These are phyloP conservation scores for Penicillium sp. DNA, from an alignment of 2,329 filamentous ascomycete genomes.

Conservation along the genomic window DNA sequence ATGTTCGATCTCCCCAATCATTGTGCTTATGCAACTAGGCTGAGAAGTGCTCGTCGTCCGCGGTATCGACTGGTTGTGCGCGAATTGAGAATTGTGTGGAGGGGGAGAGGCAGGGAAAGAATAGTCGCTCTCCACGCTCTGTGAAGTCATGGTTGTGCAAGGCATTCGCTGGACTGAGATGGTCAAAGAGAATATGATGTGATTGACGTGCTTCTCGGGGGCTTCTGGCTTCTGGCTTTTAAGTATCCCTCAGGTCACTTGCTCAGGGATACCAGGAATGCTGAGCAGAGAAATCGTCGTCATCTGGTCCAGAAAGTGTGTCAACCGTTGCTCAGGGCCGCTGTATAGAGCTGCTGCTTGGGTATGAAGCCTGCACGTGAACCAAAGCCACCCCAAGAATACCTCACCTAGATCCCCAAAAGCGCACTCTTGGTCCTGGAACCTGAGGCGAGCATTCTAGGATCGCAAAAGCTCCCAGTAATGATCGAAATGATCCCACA, in stretches of 20 bases:
- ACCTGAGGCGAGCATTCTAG: too few species aligned
- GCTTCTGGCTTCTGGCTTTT: background rate
- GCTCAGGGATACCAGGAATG: background rate
- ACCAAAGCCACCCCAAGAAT: too few species aligned
- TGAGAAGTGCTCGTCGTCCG: background rate
- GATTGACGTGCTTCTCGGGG: background rate
- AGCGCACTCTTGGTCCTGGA: too few species aligned
- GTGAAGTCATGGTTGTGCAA: background rate
- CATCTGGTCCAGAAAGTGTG: background rate
- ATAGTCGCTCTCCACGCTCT: background rate
- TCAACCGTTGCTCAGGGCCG: background rate
- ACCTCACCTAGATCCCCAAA: too few species aligned
- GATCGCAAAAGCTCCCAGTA: too few species aligned
- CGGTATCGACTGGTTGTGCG: background rate
- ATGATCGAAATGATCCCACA: too few species aligned
- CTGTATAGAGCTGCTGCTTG: background rate
- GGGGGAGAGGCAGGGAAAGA: background rate
- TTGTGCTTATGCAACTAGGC: background rate
- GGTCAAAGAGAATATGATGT: background rate
- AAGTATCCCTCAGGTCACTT: background rate
- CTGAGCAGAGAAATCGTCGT: background rate
- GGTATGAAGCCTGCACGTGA: background rate
- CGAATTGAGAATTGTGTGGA: background rate
- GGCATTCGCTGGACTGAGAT: background rate
- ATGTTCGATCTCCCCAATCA: background rate